phyloP scores from a whole-genome alignment of 768 basidiomycete species.

The Gloeophyllum trabeum region DNA sequence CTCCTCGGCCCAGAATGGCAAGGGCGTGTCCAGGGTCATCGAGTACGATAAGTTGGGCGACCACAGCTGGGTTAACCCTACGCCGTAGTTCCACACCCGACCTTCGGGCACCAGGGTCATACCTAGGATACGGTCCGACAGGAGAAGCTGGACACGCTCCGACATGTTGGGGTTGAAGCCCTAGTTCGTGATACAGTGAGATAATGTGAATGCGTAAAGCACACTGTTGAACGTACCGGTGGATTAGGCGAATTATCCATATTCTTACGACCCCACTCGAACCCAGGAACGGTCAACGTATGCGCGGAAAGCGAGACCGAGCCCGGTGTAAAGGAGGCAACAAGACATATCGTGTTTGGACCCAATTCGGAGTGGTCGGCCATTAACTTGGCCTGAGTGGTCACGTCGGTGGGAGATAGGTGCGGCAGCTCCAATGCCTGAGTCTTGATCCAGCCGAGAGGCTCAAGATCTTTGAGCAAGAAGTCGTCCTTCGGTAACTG shows the following conservation, averaged over 20 bases:
- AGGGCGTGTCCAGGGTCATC: conserved; percentile 85
- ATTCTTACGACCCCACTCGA: conserved; percentile 98
- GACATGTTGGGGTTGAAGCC: conserved; percentile 99
- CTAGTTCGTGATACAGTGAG: conserved; percentile 18
- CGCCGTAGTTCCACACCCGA: conserved; percentile 93
- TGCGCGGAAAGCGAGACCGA: conserved; percentile 94
- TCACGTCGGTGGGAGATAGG: conserved; percentile 86
- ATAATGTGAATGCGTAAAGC: neutral
- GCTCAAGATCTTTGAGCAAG: conserved; percentile 90
- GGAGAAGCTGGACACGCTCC: conserved; percentile 82
- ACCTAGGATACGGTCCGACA: conserved; percentile 92
- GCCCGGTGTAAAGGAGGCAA: conserved; percentile 94
- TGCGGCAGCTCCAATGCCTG: conserved; percentile 89
- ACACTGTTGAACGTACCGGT: conserved; percentile 26
- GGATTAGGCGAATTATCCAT: conserved; percentile 77
- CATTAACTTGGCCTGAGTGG: conserved; percentile 94
- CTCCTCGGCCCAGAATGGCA: conserved; percentile 93
- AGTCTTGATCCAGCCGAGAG: conserved; percentile 94
- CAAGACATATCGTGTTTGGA: conserved; percentile 86
- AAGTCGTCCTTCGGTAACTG: conserved; percentile 92
- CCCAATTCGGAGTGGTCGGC: conserved; percentile 93
- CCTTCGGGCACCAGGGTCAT: conserved; percentile 94
- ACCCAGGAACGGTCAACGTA: conserved; percentile 81
- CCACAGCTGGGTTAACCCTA: conserved; percentile 90
- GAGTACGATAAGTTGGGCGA: conserved; percentile 69